A percentile compares a stretch with the other conserved stretches of the same genome.
These are phyloP conservation scores for Coelastrella sp. DNA, from an alignment of 139 green algal genomes.

Conservation along the genomic window DNA sequence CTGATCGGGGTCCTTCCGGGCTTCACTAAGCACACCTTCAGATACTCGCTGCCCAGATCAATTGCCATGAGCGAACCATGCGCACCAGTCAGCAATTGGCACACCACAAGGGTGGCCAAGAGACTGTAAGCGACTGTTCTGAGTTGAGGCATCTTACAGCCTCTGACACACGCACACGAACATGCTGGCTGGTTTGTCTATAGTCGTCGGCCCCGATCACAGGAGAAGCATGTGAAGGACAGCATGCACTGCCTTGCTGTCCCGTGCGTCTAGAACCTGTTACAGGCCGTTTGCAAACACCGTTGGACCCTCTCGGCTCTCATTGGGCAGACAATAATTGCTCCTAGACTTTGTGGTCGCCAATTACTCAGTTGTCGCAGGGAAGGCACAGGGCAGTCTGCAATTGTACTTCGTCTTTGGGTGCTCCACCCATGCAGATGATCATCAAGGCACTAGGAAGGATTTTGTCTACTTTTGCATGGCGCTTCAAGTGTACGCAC, in stretches of 20 bases:
- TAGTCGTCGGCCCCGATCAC: background rate
- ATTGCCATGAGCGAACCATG: slow-evolving; percentile 81
- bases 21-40: slow-evolving; percentile 95
- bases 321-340: too few species aligned
- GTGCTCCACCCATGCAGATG: too few species aligned
- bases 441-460: too few species aligned
- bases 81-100: background rate
- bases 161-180: background rate
- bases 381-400: too few species aligned
- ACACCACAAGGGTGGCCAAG: slow-evolving; percentile 10
- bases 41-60: slow-evolving; percentile 91
- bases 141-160: background rate
- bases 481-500: too few species aligned
- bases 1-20: slow-evolving; percentile 84
- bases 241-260: slow-evolving; percentile 4
- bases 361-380: too few species aligned
- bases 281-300: background rate
- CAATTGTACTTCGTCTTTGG: too few species aligned
- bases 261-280: slow-evolving; percentile 14
- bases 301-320: background rate
- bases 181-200: background rate
- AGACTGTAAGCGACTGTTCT: background rate
- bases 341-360: too few species aligned
- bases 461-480: too few species aligned
- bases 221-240: background rate